Evolutionary conservation across 768 basidiomycete genomes (phyloP), one percentile per base, ranked within the genome.

Genomic region (Tubosaeta sp.): DNA sequence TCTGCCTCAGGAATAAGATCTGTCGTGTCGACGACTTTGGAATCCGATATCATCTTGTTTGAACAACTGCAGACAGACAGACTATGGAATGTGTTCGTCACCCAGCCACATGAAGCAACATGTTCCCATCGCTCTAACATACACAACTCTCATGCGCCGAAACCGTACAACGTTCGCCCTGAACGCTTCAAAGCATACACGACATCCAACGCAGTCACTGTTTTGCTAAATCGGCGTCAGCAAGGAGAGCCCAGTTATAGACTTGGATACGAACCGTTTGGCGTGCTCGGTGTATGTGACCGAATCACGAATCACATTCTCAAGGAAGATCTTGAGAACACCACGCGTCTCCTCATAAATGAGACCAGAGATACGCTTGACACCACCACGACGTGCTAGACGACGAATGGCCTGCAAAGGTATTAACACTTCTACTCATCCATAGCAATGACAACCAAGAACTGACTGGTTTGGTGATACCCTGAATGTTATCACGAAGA

Each of bases 271-370:
- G 38, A 37, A 67, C 66, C 86, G 79, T 75, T 93, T 93, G 46
- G 91, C 91, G 75, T 94, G 91, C 70, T 94, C 91, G 34, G 91
- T 93, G 77, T 94, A 93, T 48, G 91, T 94, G 59, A 93, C 91
- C 2, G 89, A 91, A 74, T 93, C 91, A 61, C 90, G 85, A 65
- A 93, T 92, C 59, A 83, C 84, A 54, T 86, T 87, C 74, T 90
- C 88, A 17, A 90, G 77, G 81, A 91, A 92, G 64, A 91, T 89
- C 75, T 92, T 93, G 66, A 93, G 76, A 14, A 93, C 90, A 74
- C 90, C 88, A 68, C 91, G 88, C 26, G 90, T 92, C 78, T 93
- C 90, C 71, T 93, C 91, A 69, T 93, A 92, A 73, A 92, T 91
- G 53, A 91, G 80, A 54, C 86, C 87, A 38, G 85, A 87, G 66